A percentile compares a stretch with the other conserved stretches of the same genome.
phyloP scores from a whole-genome alignment of 805 yeast genomes.

The Sugiyamaella marilandica region DNA sequence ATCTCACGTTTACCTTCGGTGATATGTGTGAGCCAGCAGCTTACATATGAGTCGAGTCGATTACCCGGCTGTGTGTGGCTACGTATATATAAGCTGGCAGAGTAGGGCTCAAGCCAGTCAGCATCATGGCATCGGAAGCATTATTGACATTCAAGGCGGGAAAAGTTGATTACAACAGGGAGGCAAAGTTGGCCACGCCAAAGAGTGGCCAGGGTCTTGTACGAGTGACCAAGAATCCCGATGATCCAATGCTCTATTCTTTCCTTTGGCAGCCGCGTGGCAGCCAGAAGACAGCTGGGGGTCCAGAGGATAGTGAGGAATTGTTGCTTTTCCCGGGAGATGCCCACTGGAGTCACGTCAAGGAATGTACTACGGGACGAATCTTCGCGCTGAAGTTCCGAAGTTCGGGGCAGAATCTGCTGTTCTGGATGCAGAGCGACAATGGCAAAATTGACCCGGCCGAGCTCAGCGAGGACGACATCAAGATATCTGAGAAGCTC shows the following conservation, averaged over 20 bases:
- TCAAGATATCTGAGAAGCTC: slow-evolving; percentile 44
- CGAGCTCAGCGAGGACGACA: slow-evolving; percentile 57
- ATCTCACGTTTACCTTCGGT: neutral
- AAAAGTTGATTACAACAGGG: slow-evolving; percentile 56
- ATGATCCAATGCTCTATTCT: slow-evolving; percentile 66
- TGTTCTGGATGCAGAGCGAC: slow-evolving; percentile 72
- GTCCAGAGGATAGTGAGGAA: slow-evolving; percentile 46
- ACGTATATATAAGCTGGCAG: neutral
- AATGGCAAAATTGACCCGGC: slow-evolving; percentile 49
- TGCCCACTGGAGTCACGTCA: slow-evolving; percentile 67
- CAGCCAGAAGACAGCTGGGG: slow-evolving; percentile 23
- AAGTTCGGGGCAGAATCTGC: slow-evolving; percentile 53
- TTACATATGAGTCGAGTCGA: neutral
- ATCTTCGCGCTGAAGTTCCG: slow-evolving; percentile 64
- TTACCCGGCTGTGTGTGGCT: neutral
- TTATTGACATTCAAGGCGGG: slow-evolving; percentile 69
- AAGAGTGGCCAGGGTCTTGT: slow-evolving; percentile 63
- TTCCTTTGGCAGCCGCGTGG: slow-evolving; percentile 71
- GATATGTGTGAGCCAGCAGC: neutral
- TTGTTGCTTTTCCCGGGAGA: slow-evolving; percentile 80
- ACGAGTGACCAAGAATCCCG: slow-evolving; percentile 55
- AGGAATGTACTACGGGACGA: slow-evolving; percentile 70
- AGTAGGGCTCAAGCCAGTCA: neutral
- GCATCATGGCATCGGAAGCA: slow-evolving; percentile 8
- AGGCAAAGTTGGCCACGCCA: slow-evolving; percentile 63